Conservation (phyloP, 192 early-diverging fungal species). For the Coemansia sp. region DNA sequence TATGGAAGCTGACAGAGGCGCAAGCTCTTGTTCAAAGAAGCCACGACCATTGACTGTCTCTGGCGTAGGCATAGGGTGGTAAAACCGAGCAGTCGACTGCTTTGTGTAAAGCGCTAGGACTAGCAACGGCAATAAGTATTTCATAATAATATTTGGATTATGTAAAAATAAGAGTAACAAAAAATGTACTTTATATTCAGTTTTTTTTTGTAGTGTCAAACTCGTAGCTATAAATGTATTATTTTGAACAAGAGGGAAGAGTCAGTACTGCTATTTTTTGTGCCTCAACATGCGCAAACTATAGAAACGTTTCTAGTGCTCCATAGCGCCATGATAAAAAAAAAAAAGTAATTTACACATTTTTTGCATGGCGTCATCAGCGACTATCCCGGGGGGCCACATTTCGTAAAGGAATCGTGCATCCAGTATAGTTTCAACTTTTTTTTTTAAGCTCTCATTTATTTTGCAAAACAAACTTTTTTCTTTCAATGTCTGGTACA, state of each 20-base stretch:
- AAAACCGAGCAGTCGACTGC: slow-evolving; percentile 9
- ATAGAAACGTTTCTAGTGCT: slow-evolving; percentile 4
- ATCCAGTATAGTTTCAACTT: neutral
- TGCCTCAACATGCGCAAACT: slow-evolving; percentile 2
- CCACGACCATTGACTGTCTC: slow-evolving; percentile 1
- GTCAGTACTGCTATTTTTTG: slow-evolving; percentile 7
- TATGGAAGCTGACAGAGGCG: neutral
- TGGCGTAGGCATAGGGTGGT: slow-evolving; percentile 35
- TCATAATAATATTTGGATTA: neutral
- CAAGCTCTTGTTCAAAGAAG: neutral
- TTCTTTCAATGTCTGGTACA: too few species aligned
- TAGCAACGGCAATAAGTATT: slow-evolving; percentile 6
- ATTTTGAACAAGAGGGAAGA: neutral
- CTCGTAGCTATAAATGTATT: slow-evolving; percentile 1
- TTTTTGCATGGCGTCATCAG: slow-evolving; percentile 7
- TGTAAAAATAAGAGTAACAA: neutral
- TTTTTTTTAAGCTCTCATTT: neutral
- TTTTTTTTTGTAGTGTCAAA: neutral
- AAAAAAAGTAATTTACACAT: neutral
- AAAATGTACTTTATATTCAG: neutral
- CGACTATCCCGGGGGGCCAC: neutral
- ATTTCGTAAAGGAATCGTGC: neutral
- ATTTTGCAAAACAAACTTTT: neutral
- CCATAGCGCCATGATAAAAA: neutral
- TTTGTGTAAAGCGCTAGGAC: neutral